Conservation (phyloP, 495 filamentous ascomycete genomes). For the Penicillium verhagenii region DNA sequence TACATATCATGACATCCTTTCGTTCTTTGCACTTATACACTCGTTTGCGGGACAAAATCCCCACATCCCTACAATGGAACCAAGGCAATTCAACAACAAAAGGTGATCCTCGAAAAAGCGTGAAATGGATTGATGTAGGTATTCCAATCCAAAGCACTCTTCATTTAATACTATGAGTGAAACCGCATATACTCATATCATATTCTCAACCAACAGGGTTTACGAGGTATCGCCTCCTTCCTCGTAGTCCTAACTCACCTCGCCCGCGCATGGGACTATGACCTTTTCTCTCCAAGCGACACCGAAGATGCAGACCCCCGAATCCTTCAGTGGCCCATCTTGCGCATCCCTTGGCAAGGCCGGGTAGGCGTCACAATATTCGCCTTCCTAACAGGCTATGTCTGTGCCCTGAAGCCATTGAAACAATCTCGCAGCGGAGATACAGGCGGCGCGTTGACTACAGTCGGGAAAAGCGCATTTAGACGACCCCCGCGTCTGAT, state of each 20-base stretch:
- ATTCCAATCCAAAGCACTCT: constrained; percentile 23
- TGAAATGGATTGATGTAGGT: constrained; percentile 72
- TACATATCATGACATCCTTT: constrained; percentile 21
- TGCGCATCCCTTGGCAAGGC: constrained; percentile 65
- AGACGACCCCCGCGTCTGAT: constrained; percentile 63
- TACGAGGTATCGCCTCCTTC: constrained; percentile 64
- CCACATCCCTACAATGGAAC: constrained; percentile 30
- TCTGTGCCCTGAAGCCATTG: constrained; percentile 65
- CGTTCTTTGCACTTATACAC: constrained; percentile 32
- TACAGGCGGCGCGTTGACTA: constrained; percentile 49
- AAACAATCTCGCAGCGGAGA: constrained; percentile 58
- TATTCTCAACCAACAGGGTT: constrained; percentile 45
- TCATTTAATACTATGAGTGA: not conserved
- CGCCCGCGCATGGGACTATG: constrained; percentile 57
- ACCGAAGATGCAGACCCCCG: constrained; percentile 46
- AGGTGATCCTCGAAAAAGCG: constrained; percentile 53
- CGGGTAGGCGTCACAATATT: constrained; percentile 67
- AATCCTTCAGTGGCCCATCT: constrained; percentile 58
- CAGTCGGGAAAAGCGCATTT: constrained; percentile 62
- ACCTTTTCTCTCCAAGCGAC: constrained; percentile 56
- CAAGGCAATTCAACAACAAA: constrained; percentile 26
- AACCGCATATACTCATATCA: not conserved
- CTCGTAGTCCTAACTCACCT: constrained; percentile 69
- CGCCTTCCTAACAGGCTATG: constrained; percentile 66
- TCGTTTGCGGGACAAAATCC: constrained; percentile 30